phyloP scores from a whole-genome alignment of 768 basidiomycete genomes.

The Termitomyces sp. region DNA sequence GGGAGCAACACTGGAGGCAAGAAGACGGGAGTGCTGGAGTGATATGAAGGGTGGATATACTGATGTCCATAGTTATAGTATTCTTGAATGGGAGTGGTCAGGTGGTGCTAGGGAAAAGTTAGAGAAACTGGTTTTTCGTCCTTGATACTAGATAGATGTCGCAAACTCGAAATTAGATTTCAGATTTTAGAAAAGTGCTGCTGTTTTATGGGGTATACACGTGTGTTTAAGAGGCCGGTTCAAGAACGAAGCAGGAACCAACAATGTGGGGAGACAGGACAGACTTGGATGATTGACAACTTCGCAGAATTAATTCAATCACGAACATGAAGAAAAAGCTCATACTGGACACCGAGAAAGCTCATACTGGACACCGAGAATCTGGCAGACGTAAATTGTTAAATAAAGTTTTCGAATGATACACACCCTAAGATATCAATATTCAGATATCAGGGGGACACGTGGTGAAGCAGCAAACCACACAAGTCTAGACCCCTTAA shows the following conservation, averaged over 20 bases:
- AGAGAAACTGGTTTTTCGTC: conserved; percentile 19
- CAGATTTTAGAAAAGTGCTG: no score
- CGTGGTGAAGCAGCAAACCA: no score
- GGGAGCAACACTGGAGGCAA: conserved; percentile 37
- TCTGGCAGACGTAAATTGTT: background rate
- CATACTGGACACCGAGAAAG: no score
- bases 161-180: no score
- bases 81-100: conserved; percentile 44
- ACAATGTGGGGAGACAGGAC: no score
- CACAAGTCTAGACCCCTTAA: no score
- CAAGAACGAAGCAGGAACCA: background rate
- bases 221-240: background rate
- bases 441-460: no score
- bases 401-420: background rate
- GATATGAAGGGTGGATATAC: conserved; percentile 32
- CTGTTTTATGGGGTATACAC: no score
- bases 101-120: conserved; percentile 31
- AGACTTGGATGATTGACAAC: no score
- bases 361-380: background rate
- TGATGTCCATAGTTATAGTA: conserved; percentile 41
- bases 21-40: conserved; percentile 40
- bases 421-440: background rate
- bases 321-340: background rate
- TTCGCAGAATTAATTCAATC: no score
- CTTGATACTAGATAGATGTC: background rate